Base-by-base conservation (phyloP, 108 stramenopile genomes). In the Epipyxis sp. region DNA sequence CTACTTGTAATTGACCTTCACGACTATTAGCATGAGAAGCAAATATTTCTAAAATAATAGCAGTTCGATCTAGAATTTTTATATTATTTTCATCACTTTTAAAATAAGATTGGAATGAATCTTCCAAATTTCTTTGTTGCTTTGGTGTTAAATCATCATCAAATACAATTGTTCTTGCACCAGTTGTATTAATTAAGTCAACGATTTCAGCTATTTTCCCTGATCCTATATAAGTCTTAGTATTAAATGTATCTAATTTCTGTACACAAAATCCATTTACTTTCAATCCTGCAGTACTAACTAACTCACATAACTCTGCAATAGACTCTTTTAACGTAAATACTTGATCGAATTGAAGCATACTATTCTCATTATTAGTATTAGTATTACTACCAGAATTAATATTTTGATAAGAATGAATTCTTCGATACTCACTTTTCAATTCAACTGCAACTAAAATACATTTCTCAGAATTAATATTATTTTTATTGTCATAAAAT, bases 41-140 rank as follows among this genome's bases (percentile, higher is more conserved):
- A 78, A 97, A 97, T 42, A 97, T 97, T 76, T 97, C 94, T n/a
- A 97, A 80, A 69, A 97, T 95, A 13, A 97, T 86, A 0, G 94
- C 94, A 20, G 96, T 97, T 20, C 96, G 90, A 77, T 97, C 96
- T 27, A 97, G 78, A 6, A 94, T 91, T 74, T 94, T 94, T n/a
- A n/a, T n/a, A n/a, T n/a, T n/a, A n/a, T n/a, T n/a, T 74, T 92
- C 59, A 1, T 29, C 34, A 13, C 1, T 72, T 6, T 29, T 42
- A 25, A 44, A 41, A 3, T 44, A 69, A 16, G 16, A 20, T 16
- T 41, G 71, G 84, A 94, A 90, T 6, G 76, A 80, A 77, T 91
- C 92, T 59, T 92, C 91, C 43, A 83, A 79, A 41, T 25, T 77
- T 76, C 94, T 93, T 79, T 95, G 95, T 80, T 97, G 96, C 2